Percentiles rank a stretch among this genome's conserved stretches.
Evolutionary conservation across 1,284 basidiomycete species (phyloP).

Genomic region (Melampsora larici-populina): DNA sequence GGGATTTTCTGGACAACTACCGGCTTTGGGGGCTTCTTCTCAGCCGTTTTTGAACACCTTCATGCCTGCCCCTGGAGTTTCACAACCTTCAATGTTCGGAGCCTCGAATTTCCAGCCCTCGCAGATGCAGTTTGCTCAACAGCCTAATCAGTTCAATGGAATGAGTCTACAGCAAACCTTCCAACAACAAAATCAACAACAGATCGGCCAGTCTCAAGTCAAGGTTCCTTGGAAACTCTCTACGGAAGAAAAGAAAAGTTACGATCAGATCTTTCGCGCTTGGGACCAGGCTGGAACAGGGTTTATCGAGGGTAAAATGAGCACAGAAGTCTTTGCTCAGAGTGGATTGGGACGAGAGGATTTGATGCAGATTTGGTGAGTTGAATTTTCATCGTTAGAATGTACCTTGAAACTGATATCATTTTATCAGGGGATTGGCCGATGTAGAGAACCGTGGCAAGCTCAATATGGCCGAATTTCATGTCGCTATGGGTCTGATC

Average conservation of each 20-base stretch:
- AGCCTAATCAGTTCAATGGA: conserved; percentile 39
- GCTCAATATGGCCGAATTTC: conserved; percentile 92
- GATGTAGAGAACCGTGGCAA: conserved; percentile 88
- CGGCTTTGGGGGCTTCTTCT: conserved; percentile 39
- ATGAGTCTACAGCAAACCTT: conserved; percentile 52
- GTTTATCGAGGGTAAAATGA: conserved; percentile 82
- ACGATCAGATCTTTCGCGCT: conserved; percentile 92
- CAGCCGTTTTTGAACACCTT: conserved; percentile 43
- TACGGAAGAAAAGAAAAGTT: conserved; percentile 91
- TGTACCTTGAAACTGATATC: background rate
- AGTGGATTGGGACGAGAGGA: conserved; percentile 85
- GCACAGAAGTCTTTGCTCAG: conserved; percentile 90
- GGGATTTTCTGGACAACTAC: conserved; percentile 35
- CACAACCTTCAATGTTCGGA: conserved; percentile 22
- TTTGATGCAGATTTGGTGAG: conserved; percentile 88
- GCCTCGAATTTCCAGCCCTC: conserved; percentile 31
- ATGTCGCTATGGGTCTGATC: conserved; percentile 97
- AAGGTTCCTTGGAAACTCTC: conserved; percentile 83
- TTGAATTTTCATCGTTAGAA: conserved; percentile 43
- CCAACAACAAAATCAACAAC: conserved; percentile 72
- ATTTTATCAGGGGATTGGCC: conserved; percentile 68
- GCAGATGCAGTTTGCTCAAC: conserved; percentile 44
- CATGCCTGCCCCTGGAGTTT: conserved; percentile 39
- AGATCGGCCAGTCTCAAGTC: conserved; percentile 67
- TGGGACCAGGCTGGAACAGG: conserved; percentile 83